These are phyloP conservation scores for Microsporum canis DNA, from an alignment of 2,329 filamentous ascomycete genomes.

Conservation along the genomic window DNA sequence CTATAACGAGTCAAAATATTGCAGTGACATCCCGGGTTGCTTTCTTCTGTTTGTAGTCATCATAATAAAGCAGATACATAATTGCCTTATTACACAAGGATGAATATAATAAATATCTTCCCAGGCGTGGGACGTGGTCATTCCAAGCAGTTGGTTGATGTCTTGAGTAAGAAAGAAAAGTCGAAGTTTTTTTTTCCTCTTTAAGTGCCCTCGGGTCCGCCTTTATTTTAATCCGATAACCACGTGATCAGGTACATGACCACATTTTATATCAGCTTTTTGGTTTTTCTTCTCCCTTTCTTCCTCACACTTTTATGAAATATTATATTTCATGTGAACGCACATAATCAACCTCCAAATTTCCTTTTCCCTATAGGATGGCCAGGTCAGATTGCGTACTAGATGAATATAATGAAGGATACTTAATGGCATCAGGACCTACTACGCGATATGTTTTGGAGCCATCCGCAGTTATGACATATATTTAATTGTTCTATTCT, in stretches of 20 bases:
- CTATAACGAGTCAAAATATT: not conserved
- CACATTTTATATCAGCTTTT: slow-evolving; percentile 10
- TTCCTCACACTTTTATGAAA: slow-evolving; percentile 30
- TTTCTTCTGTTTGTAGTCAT: not conserved
- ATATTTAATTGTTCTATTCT: not conserved
- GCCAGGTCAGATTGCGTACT: slow-evolving; percentile 40
- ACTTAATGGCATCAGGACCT: slow-evolving; percentile 8
- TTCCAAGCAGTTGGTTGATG: not conserved
- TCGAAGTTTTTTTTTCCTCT: not conserved
- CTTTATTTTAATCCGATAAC: not conserved
- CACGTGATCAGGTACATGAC: not conserved
- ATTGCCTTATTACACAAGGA: not conserved
- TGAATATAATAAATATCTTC: too few relatives aligned
- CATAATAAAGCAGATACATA: not conserved
- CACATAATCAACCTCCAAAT: slow-evolving; percentile 40
- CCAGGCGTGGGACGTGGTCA: too few relatives aligned
- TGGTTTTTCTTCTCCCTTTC: slow-evolving; percentile 11
- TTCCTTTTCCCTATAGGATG: slow-evolving; percentile 30
- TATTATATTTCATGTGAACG: slow-evolving; percentile 28
- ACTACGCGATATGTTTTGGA: slow-evolving; percentile 21
- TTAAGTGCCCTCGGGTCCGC: not conserved
- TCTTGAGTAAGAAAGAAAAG: not conserved
- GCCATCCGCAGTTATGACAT: slow-evolving; percentile 32
- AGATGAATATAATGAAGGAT: slow-evolving; percentile 23
- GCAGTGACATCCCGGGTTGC: not conserved